Evolutionary conservation across 441 rosid species (phyloP).

Genomic region (Isatis lusitanica): DNA sequence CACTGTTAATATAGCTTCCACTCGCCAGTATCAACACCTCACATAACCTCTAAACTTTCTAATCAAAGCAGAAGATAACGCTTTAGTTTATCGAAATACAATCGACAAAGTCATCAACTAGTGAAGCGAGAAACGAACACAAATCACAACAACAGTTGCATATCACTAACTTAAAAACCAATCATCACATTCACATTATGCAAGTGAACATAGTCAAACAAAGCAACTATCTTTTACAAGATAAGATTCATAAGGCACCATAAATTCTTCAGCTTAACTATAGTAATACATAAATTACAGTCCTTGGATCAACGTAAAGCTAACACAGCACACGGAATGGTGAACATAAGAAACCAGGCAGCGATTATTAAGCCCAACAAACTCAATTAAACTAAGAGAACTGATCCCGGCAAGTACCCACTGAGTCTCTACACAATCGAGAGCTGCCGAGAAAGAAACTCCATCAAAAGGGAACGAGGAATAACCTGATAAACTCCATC

Average conservation of each 20-base stretch:
- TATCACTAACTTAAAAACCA: neutral
- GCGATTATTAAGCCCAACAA: neutral
- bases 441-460: no score
- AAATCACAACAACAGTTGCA: neutral
- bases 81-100: neutral
- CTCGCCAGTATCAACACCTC: neutral
- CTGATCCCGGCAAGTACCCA: no score
- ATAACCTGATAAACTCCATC: constrained; percentile 55
- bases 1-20: neutral
- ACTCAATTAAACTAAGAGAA: neutral
- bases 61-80: neutral
- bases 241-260: neutral
- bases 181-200: neutral
- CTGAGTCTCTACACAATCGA: neutral
- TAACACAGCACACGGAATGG: neutral
- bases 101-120: neutral
- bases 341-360: neutral
- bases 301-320: neutral
- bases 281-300: neutral
- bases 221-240: neutral
- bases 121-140: constrained; percentile 18
- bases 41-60: neutral
- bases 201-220: constrained; percentile 1
- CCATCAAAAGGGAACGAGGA: neutral
- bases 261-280: neutral